phyloP scores from a whole-genome alignment of 139 green algal species.

The Coelastrella sp. region DNA sequence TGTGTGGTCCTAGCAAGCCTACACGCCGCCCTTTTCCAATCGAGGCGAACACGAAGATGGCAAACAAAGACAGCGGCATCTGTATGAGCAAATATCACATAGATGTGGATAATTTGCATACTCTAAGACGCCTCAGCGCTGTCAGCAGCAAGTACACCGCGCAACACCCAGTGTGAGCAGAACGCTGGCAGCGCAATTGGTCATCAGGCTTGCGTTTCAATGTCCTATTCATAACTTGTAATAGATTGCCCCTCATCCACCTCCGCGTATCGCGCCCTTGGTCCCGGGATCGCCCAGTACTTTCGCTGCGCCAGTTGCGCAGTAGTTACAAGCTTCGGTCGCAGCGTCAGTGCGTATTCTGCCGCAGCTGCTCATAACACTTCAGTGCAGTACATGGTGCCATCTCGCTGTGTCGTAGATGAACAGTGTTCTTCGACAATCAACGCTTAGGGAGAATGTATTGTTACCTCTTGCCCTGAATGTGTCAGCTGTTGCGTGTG shows the following conservation, averaged over 20 bases:
- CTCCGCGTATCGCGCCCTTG: too few species aligned
- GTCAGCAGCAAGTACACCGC: not conserved
- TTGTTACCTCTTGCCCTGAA: not conserved
- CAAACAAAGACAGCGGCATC: not conserved
- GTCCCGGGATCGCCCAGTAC: too few species aligned
- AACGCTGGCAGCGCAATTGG: not conserved
- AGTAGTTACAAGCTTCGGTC: too few species aligned
- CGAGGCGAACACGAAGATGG: too few species aligned
- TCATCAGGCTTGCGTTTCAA: not conserved
- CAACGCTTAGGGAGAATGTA: not conserved
- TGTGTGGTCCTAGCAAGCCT: too few species aligned
- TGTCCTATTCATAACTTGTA: not conserved
- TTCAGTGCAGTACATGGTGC: not conserved
- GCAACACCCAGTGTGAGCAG: not conserved
- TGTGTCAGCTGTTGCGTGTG: not conserved
- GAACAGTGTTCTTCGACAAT: not conserved
- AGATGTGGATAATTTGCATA: slow-evolving; percentile 10
- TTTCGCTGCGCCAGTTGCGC: too few species aligned
- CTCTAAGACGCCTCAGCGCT: not conserved
- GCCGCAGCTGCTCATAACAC: not conserved
- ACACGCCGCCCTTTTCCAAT: too few species aligned
- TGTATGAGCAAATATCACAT: not conserved
- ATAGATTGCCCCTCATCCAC: too few species aligned
- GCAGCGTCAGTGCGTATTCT: too few species aligned
- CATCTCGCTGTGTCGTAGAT: not conserved